phyloP scores from a whole-genome alignment of 2,329 filamentous ascomycete genomes.

The Corynespora cassiicola region DNA sequence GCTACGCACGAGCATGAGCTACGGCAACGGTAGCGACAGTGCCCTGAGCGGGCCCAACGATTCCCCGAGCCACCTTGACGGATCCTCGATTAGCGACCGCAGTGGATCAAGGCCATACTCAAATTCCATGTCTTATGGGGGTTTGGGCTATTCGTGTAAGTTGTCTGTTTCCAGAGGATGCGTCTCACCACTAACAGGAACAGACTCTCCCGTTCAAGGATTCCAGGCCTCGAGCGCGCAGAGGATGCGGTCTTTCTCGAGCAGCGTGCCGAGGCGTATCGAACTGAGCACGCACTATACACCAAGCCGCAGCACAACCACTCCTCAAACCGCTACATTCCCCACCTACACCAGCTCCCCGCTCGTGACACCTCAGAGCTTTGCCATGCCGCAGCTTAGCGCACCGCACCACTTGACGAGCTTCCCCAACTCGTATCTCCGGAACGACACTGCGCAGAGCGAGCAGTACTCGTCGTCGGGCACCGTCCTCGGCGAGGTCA shows the following conservation, averaged over 20 bases:
- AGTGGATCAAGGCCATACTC: conserved; percentile 31
- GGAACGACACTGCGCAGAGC: conserved; percentile 41
- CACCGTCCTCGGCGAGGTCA: conserved; percentile 44
- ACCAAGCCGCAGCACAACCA: conserved; percentile 38
- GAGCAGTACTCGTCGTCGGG: conserved; percentile 44
- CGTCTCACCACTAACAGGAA: conserved; percentile 15
- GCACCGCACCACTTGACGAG: conserved; percentile 48
- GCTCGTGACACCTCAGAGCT: conserved; percentile 44
- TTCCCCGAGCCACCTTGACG: conserved; percentile 28
- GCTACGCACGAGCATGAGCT: conserved; percentile 55
- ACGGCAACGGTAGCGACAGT: conserved; percentile 39
- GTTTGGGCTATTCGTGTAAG: conserved; percentile 47
- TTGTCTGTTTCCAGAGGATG: neutral
- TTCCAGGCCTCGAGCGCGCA: conserved; percentile 46
- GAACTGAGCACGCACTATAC: conserved; percentile 49
- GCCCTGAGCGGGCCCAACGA: conserved; percentile 30
- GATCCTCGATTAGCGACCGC: conserved; percentile 13
- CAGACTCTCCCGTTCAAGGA: conserved; percentile 47
- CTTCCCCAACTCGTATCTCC: conserved; percentile 46
- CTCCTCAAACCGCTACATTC: conserved; percentile 48
- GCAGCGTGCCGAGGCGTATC: conserved; percentile 46
- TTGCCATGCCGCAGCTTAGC: conserved; percentile 45
- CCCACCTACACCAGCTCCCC: conserved; percentile 49
- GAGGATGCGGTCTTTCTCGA: conserved; percentile 49
- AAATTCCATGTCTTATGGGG: conserved; percentile 45